Evolutionary conservation across 768 basidiomycete species (phyloP).

Genomic region (Scleroderma bovista): DNA sequence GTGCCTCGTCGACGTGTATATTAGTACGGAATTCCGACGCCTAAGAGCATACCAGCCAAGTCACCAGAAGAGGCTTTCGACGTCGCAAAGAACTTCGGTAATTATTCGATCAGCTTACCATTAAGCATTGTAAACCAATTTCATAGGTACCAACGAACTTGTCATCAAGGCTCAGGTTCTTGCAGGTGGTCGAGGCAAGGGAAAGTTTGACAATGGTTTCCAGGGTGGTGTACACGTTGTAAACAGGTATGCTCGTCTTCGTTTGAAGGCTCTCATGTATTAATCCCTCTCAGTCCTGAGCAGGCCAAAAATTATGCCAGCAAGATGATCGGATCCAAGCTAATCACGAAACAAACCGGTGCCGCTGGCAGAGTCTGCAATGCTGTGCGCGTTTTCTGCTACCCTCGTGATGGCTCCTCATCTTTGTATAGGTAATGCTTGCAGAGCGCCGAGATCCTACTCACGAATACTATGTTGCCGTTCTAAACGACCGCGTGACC

Average conservation of each 20-base stretch:
- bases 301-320: constrained; percentile 82
- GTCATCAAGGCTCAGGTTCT: constrained; percentile 99
- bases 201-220: constrained; percentile 91
- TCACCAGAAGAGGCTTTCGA: constrained; percentile 84
- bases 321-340: constrained; percentile 91
- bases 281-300: constrained; percentile 52
- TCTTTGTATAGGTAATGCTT: constrained; percentile 79
- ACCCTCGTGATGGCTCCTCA: constrained; percentile 9
- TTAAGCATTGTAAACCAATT: not conserved
- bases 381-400: constrained; percentile 51
- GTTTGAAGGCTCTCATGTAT: constrained; percentile 1
- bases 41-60: constrained; percentile 84
- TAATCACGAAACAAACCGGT: constrained; percentile 99
- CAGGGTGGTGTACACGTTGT: constrained; percentile 97
- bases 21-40: constrained; percentile 94
- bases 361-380: constrained; percentile 90
- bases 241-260: constrained; percentile 50
- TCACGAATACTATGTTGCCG: constrained; percentile 97
- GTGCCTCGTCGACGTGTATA: not conserved
- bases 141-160: constrained; percentile 63
- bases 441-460: constrained; percentile 90
- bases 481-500: constrained; percentile 88
- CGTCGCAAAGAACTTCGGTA: constrained; percentile 87
- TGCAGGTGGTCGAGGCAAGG: constrained; percentile 97
- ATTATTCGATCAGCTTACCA: constrained; percentile 13